Evolutionary conservation across 2,329 filamentous ascomycete genomes (phyloP), one percentile per base, ranked within the genome.

Genomic region (Scytalidium lignicola): DNA sequence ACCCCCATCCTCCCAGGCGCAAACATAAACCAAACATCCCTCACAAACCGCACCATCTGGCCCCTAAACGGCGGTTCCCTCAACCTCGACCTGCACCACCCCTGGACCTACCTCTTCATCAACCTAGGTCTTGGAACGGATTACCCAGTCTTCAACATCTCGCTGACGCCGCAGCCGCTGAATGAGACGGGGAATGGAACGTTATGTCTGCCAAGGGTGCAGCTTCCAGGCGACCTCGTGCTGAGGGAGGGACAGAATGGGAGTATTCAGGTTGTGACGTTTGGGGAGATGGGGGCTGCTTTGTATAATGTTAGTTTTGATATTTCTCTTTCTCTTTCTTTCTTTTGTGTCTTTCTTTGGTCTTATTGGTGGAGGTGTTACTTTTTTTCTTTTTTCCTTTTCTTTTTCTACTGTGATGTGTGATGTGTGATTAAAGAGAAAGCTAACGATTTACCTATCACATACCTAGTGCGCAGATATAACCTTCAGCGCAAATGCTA

Each of bases 191-290:
- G 61, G 67, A 69, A 78, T 17, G 83, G 86, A 43, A 73, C 75
- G 43, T 82, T 90, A 60, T 91, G 86, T 67, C 59, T 90, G 12
- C 77, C 81, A 8, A 65, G 74, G 54, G 67, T 90, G 12, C 63
- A 68, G 23, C 67, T 86, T 3, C 81, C 82, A 5, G 58, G 62
- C 17, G 70, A 69, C 5, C 55, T 80, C 20, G 72, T 72, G 44
- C 66, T 83, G 32, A 64, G 63, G 20, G 80, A 86, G 32, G 86
- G 86, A 40, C 74, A 77, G 55, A 73, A 78, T 43, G 86, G 77
- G 13, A 85, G 80, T 26, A 70, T 90, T 48, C 86, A 90, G 69
- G 80, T 90, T 46, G 75, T 89, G 29, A 84, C 81, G 3, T 72
- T 81, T 43, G 82, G 80, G 22, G 72, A 78, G 19, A 71, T 70